Evolutionary conservation across 345 rosid genomes (phyloP).

Genomic region (Laguncularia racemosa): DNA sequence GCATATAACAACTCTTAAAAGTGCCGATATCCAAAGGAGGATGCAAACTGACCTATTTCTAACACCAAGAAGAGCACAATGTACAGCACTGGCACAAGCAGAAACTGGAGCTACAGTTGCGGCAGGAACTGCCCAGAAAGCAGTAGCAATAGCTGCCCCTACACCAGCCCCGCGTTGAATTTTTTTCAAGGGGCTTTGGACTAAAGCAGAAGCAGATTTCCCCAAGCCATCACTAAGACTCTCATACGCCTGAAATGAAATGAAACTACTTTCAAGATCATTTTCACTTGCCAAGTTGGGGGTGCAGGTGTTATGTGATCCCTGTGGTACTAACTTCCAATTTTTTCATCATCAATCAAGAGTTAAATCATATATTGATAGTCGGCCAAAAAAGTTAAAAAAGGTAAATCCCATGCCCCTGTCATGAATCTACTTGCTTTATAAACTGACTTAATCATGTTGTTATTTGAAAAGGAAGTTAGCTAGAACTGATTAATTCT

Average conservation of each 20-base stretch:
- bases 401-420: no score
- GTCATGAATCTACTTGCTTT: no score
- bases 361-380: no score
- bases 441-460: no score
- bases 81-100: conserved; percentile 76
- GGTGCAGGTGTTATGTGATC: no score
- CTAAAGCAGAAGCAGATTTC: conserved; percentile 83
- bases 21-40: neutral
- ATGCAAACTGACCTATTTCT: conserved; percentile 61
- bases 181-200: conserved; percentile 65
- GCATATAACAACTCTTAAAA: neutral
- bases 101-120: conserved; percentile 93
- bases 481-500: no score
- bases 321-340: no score
- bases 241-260: conserved; percentile 62
- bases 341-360: no score
- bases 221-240: conserved; percentile 83
- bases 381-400: no score
- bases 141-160: conserved; percentile 76
- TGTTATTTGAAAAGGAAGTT: no score
- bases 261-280: conserved; percentile 9
- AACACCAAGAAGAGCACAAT: conserved; percentile 77
- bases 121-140: conserved; percentile 72
- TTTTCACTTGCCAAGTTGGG: neutral
- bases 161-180: conserved; percentile 85